Percentiles rank a stretch among this genome's conserved stretches.
These are phyloP conservation scores for Pseudocercospora eumusae DNA, from an alignment of 2,329 filamentous ascomycete species.

Conservation along the genomic window DNA sequence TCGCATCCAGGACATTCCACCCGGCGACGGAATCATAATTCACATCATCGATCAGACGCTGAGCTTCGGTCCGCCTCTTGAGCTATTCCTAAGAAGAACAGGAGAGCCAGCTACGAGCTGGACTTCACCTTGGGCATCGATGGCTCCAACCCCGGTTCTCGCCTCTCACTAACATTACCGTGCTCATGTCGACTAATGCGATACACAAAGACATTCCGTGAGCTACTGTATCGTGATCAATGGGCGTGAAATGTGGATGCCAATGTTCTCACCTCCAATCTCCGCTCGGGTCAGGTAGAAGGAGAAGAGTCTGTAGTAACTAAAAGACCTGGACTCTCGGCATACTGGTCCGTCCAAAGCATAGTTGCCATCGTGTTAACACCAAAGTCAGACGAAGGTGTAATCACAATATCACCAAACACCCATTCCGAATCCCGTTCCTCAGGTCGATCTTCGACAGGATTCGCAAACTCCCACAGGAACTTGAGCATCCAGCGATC, in stretches of 20 bases:
- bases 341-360: not conserved
- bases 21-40: conserved; percentile 13
- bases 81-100: conserved; percentile 10
- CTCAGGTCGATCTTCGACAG: conserved; percentile 12
- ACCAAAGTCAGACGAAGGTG: conserved; percentile 13
- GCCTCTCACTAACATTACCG: conserved; percentile 5
- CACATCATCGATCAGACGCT: conserved; percentile 11
- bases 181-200: conserved; percentile 8
- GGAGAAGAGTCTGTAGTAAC: too few relatives aligned
- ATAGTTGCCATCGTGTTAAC: conserved; percentile 8
- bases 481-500: conserved; percentile 18
- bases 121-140: conserved; percentile 10
- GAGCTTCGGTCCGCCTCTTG: conserved; percentile 13
- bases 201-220: conserved; percentile 6
- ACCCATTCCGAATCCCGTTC: conserved; percentile 12
- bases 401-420: conserved; percentile 14
- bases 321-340: too few relatives aligned
- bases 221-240: too few relatives aligned
- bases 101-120: not conserved
- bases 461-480: conserved; percentile 15
- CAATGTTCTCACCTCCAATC: too few relatives aligned
- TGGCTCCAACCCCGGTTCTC: not conserved
- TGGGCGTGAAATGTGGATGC: too few relatives aligned
- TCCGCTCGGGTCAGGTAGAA: too few relatives aligned
- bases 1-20: conserved; percentile 10